Percentiles rank a stretch among this genome's conserved stretches.
Conservation (phyloP, 2,329 filamentous ascomycete genomes). For the Lecanoromycetidae sp. region DNA sequence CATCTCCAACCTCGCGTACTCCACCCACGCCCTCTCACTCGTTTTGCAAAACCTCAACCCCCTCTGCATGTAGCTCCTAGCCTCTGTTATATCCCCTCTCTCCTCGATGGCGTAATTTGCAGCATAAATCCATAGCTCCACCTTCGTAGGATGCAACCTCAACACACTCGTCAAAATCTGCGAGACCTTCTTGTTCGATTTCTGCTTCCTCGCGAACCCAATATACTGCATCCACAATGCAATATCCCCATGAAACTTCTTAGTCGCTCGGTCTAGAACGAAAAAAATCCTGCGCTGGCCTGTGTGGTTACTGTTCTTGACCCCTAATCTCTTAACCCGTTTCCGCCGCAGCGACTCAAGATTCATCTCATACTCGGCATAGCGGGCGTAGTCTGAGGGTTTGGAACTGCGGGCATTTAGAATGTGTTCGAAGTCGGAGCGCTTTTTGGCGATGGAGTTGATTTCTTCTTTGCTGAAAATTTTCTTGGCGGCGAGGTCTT, state of each 20-base stretch:
- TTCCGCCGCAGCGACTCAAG: slow-evolving; percentile 66
- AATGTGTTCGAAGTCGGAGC: slow-evolving; percentile 86
- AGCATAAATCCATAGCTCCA: slow-evolving; percentile 72
- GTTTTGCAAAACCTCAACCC: slow-evolving; percentile 79
- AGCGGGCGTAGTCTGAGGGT: slow-evolving; percentile 69
- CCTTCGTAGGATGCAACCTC: slow-evolving; percentile 72
- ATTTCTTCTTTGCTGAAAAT: slow-evolving; percentile 91
- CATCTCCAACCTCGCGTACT: slow-evolving; percentile 86
- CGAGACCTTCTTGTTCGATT: slow-evolving; percentile 48
- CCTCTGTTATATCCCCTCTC: slow-evolving; percentile 76
- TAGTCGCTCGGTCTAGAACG: slow-evolving; percentile 75
- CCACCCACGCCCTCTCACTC: slow-evolving; percentile 65
- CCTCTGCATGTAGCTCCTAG: slow-evolving; percentile 74
- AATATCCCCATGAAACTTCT: slow-evolving; percentile 69
- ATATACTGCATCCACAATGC: slow-evolving; percentile 85
- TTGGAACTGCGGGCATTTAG: slow-evolving; percentile 70
- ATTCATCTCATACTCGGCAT: slow-evolving; percentile 60
- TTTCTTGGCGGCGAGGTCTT: slow-evolving; percentile 81
- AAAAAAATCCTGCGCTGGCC: slow-evolving; percentile 77
- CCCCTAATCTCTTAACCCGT: slow-evolving; percentile 66
- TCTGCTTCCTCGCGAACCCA: slow-evolving; percentile 60
- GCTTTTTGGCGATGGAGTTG: slow-evolving; percentile 71
- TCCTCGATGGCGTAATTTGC: slow-evolving; percentile 66
- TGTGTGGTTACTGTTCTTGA: slow-evolving; percentile 58
- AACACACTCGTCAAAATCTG: slow-evolving; percentile 56